Percentiles rank a stretch among this genome's conserved stretches.
Evolutionary conservation across 2,329 filamentous ascomycete genomes (phyloP).

Genomic region (Sporothrix luriei): DNA sequence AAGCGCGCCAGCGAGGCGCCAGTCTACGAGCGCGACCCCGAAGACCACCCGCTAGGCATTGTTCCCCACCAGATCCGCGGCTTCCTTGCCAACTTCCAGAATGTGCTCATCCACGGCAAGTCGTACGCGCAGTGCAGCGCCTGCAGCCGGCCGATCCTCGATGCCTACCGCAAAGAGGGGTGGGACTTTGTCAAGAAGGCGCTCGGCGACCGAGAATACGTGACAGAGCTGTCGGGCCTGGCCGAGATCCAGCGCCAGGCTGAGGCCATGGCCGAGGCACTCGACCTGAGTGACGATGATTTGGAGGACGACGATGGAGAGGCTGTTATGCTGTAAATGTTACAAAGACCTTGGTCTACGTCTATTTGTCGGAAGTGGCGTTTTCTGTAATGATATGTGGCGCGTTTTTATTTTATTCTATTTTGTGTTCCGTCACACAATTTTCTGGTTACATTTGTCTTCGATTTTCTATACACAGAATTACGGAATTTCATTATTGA

Average conservation of each 20-base stretch:
- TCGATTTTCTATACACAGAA: not conserved
- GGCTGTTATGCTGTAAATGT: conserved; percentile 52
- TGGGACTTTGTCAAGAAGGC: conserved; percentile 79
- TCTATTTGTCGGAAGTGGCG: not conserved
- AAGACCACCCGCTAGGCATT: conserved; percentile 64
- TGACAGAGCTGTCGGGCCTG: conserved; percentile 73
- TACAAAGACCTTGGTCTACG: not conserved
- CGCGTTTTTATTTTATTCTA: not conserved
- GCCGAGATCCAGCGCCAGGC: conserved; percentile 69
- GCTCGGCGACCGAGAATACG: conserved; percentile 73
- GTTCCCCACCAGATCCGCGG: conserved; percentile 82
- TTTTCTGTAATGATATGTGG: conserved; percentile 1
- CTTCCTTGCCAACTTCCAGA: conserved; percentile 73
- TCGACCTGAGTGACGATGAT: conserved; percentile 66
- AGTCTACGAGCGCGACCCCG: conserved; percentile 58
- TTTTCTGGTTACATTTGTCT: not conserved
- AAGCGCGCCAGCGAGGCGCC: conserved; percentile 43
- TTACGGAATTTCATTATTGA: not conserved
- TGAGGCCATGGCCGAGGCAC: conserved; percentile 53
- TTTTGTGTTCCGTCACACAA: not conserved
- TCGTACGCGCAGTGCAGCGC: conserved; percentile 82
- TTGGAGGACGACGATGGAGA: conserved; percentile 55
- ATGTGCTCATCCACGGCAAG: conserved; percentile 70
- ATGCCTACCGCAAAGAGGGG: conserved; percentile 66
- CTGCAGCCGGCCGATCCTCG: conserved; percentile 70